Evolutionary conservation across 2,329 filamentous ascomycete genomes (phyloP).

Genomic region (Raffaelea ambrosiae): DNA sequence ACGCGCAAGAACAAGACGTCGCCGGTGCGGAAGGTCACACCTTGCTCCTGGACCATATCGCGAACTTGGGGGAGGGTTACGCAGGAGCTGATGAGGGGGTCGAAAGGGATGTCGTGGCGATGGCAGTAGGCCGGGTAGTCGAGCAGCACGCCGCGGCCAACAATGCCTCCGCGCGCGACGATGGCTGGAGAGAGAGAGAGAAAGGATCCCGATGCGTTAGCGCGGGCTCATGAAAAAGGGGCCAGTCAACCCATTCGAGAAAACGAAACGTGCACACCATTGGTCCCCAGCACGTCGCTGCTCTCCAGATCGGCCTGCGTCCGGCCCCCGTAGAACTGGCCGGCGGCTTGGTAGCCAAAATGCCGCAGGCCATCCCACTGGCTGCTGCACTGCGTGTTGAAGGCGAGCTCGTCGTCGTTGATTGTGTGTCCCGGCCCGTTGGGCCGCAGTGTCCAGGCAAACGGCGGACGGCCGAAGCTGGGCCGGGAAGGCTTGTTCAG

Average conservation of each 20-base stretch:
- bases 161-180: slow-evolving; percentile 28
- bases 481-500: slow-evolving; percentile 20
- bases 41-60: slow-evolving; percentile 23
- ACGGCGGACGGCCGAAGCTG: slow-evolving; percentile 1
- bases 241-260: slow-evolving; percentile 1
- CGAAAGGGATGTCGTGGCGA: slow-evolving; percentile 7
- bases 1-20: slow-evolving; percentile 28
- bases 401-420: slow-evolving; percentile 7
- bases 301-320: slow-evolving; percentile 27
- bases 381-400: slow-evolving; percentile 10
- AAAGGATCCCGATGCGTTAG: no score
- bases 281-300: slow-evolving; percentile 29
- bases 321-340: slow-evolving; percentile 31
- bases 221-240: no score
- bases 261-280: slow-evolving; percentile 16
- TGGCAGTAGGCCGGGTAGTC: slow-evolving; percentile 20
- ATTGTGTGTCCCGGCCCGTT: not conserved
- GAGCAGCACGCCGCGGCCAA: slow-evolving; percentile 35
- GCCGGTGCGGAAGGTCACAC: slow-evolving; percentile 21
- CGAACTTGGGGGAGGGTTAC: slow-evolving; percentile 20
- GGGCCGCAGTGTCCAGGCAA: not conserved
- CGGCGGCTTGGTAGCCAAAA: slow-evolving; percentile 27
- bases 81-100: slow-evolving; percentile 9
- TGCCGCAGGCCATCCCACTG: slow-evolving; percentile 18
- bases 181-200: slow-evolving; percentile 18